phyloP scores from a whole-genome alignment of 2,329 filamentous ascomycete species.

The Colletotrichum noveboracense region DNA sequence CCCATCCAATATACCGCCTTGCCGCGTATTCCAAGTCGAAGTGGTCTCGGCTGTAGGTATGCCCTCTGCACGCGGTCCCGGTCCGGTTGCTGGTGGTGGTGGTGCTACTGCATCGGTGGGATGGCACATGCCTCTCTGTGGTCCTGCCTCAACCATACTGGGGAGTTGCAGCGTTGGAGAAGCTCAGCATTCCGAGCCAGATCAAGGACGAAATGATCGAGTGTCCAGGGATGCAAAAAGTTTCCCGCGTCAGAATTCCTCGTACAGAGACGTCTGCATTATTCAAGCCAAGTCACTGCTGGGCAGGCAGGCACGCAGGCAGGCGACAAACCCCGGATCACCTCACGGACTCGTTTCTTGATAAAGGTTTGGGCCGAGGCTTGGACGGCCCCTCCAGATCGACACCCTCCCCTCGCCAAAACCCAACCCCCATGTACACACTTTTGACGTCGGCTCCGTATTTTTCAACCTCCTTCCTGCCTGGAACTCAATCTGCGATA shows the following conservation, averaged over 20 bases:
- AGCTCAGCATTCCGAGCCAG: background rate
- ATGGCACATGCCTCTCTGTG: conserved; percentile 6
- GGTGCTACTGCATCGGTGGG: background rate
- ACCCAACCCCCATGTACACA: background rate
- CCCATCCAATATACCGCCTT: background rate
- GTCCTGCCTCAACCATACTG: background rate
- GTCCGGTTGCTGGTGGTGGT: background rate
- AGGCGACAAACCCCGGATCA: background rate
- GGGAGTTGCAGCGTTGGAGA: background rate
- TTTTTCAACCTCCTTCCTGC: conserved; percentile 3
- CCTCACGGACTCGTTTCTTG: background rate
- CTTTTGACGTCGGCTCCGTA: conserved; percentile 1
- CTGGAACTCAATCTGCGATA: background rate
- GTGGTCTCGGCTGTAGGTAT: background rate
- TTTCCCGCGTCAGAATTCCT: background rate
- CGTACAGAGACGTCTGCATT: background rate
- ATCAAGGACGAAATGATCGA: background rate
- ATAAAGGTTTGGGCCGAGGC: conserved; percentile 13
- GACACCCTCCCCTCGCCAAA: background rate
- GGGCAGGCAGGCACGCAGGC: background rate
- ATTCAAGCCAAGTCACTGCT: background rate
- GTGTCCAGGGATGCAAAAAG: background rate
- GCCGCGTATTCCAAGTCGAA: background rate
- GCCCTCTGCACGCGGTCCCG: background rate
- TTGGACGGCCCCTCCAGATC: conserved; percentile 2